These are phyloP conservation scores for Panicum hallii DNA, from an alignment of 202 grass and related monocot genomes.

Conservation along the genomic window DNA sequence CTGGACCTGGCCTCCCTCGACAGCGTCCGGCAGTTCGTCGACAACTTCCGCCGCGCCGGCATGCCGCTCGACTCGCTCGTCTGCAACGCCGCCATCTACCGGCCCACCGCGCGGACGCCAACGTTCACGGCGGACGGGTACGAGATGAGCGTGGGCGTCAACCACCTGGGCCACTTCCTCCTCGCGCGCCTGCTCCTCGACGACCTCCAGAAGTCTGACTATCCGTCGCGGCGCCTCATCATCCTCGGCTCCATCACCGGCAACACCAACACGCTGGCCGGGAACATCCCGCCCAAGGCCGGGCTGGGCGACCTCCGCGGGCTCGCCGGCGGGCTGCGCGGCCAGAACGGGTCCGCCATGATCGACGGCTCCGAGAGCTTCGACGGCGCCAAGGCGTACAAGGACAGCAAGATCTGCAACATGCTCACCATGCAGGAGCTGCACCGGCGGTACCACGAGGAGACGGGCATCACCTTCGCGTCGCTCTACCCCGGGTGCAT, in stretches of 20 bases:
- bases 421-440: constrained; percentile 99
- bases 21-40: constrained; percentile 81
- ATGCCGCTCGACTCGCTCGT: constrained; percentile 81
- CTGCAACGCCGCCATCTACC: constrained; percentile 94
- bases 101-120: constrained; percentile 64
- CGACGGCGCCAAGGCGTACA: constrained; percentile 96
- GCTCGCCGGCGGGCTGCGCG: constrained; percentile 53
- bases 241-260: constrained; percentile 96
- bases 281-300: constrained; percentile 88
- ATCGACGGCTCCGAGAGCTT: constrained; percentile 66
- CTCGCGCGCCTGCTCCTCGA: constrained; percentile 68
- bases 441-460: constrained; percentile 83
- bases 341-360: constrained; percentile 63
- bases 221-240: constrained; percentile 80
- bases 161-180: constrained; percentile 95
- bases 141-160: constrained; percentile 95
- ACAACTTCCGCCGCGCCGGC: constrained; percentile 58
- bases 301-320: constrained; percentile 79
- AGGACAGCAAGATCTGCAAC: constrained; percentile 99
- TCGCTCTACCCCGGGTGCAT: constrained; percentile 91
- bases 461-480: constrained; percentile 85
- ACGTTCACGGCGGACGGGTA: constrained; percentile 81
- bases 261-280: constrained; percentile 88
- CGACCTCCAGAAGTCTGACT: constrained; percentile 70
- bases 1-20: constrained; percentile 86